Percentiles rank a stretch among this genome's conserved stretches.
These are phyloP conservation scores for Beta lomatogona DNA, from an alignment of 179 eudicot species.

Conservation along the genomic window DNA sequence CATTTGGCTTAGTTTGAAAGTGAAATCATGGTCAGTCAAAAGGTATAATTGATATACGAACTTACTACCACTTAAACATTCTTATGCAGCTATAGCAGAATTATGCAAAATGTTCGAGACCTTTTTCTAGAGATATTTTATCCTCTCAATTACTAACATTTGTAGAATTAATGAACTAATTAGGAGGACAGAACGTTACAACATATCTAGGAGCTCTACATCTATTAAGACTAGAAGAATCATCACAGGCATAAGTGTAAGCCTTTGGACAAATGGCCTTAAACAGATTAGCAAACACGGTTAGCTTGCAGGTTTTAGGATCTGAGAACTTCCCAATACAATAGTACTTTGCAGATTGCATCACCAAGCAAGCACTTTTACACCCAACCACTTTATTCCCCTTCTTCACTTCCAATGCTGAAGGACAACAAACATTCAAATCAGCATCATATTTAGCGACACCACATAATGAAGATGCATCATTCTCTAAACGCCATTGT, in stretches of 20 bases:
- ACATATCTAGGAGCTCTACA: slow-evolving; percentile 85
- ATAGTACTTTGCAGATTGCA: slow-evolving; percentile 69
- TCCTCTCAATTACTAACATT: background rate
- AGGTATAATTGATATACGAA: no score
- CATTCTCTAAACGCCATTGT: no score
- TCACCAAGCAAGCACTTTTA: slow-evolving; percentile 90
- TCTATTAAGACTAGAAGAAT: slow-evolving; percentile 75
- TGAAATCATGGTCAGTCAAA: no score
- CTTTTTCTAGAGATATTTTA: no score
- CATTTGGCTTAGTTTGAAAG: no score
- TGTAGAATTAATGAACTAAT: slow-evolving; percentile 7
- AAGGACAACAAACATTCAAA: slow-evolving; percentile 79
- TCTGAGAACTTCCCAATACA: slow-evolving; percentile 69
- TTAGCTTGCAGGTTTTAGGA: slow-evolving; percentile 79
- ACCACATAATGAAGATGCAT: no score
- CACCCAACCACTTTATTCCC: slow-evolving; percentile 78
- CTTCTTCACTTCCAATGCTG: slow-evolving; percentile 68
- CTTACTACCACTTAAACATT: no score
- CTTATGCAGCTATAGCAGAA: no score
- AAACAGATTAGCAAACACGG: slow-evolving; percentile 68
- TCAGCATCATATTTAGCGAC: slow-evolving; percentile 77
- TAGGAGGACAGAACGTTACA: slow-evolving; percentile 87
- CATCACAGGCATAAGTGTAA: slow-evolving; percentile 84
- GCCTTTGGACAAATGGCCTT: slow-evolving; percentile 92
- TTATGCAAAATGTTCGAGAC: no score